A percentile compares a stretch with the other conserved stretches of the same genome.
These are phyloP conservation scores for Berberis vulgaris DNA, from an alignment of 164 flowering plant species.

Conservation along the genomic window DNA sequence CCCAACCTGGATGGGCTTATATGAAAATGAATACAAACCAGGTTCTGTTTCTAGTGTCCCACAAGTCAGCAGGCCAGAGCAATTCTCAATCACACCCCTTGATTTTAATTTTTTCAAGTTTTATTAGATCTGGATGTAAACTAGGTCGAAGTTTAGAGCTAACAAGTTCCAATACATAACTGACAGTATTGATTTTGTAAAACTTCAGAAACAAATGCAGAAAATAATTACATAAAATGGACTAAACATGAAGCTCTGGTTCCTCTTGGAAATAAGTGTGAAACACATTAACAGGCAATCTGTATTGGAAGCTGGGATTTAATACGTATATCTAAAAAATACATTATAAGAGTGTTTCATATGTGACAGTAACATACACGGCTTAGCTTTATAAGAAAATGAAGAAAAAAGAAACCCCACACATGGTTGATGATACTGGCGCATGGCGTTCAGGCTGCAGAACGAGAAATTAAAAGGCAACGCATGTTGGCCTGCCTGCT, in stretches of 20 bases:
- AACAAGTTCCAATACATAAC: too few relatives aligned
- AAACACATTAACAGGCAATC: neutral
- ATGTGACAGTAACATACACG: slow-evolving; percentile 15
- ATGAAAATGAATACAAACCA: too few relatives aligned
- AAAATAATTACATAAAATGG: too few relatives aligned
- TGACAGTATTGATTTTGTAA: too few relatives aligned
- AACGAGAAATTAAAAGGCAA: slow-evolving; percentile 5
- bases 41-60: too few relatives aligned
- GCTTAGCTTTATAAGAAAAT: slow-evolving; percentile 8
- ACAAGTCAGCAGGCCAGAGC: too few relatives aligned
- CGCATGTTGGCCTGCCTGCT: neutral
- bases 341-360: slow-evolving; percentile 1
- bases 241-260: neutral
- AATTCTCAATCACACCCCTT: too few relatives aligned
- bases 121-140: too few relatives aligned
- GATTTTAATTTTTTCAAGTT: too few relatives aligned
- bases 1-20: too few relatives aligned
- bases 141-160: too few relatives aligned
- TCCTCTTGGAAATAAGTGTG: neutral
- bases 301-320: neutral
- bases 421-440: slow-evolving; percentile 5
- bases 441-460: slow-evolving; percentile 9
- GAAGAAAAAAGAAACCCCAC: slow-evolving; percentile 8
- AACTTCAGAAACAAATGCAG: neutral
- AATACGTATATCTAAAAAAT: slow-evolving; percentile 4